Evolutionary conservation across 2,329 filamentous ascomycete species (phyloP).

Genomic region (Stachybotrys chlorohalonatus): DNA sequence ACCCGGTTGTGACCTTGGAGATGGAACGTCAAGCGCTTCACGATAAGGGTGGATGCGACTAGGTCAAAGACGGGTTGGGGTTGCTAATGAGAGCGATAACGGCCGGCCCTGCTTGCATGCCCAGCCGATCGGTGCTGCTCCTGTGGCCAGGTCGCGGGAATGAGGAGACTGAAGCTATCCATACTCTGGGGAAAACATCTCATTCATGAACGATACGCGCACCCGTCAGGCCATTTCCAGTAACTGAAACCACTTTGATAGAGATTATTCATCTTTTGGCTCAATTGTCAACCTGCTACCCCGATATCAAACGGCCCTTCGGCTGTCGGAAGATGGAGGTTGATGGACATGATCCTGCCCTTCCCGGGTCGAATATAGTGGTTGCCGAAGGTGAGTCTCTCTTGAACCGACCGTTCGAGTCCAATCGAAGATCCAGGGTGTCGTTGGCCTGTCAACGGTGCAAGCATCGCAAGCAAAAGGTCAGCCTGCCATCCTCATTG

Average conservation of each 20-base stretch:
- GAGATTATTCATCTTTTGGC: not conserved
- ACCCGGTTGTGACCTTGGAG: too few relatives aligned
- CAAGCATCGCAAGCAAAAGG: not conserved
- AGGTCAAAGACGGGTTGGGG: not conserved
- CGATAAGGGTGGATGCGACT: not conserved
- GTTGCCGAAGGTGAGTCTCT: not conserved
- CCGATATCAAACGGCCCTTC: not conserved
- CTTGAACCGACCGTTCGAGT: not conserved
- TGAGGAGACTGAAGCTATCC: not conserved
- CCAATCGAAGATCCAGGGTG: not conserved
- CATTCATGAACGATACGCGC: not conserved
- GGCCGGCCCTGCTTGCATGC: too few relatives aligned
- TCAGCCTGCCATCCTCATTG: not conserved
- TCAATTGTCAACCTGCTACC: not conserved
- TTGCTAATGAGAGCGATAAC: not conserved
- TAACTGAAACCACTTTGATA: not conserved
- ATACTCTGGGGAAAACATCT: not conserved
- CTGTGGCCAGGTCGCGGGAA: too few relatives aligned
- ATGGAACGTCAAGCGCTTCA: not conserved
- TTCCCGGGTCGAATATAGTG: not conserved
- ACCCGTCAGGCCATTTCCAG: not conserved
- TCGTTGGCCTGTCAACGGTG: not conserved
- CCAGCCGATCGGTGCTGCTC: too few relatives aligned
- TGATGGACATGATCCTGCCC: not conserved
- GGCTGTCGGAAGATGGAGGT: not conserved